phyloP scores from a whole-genome alignment of 805 yeast genomes.

The Geotrichum ghanense region DNA sequence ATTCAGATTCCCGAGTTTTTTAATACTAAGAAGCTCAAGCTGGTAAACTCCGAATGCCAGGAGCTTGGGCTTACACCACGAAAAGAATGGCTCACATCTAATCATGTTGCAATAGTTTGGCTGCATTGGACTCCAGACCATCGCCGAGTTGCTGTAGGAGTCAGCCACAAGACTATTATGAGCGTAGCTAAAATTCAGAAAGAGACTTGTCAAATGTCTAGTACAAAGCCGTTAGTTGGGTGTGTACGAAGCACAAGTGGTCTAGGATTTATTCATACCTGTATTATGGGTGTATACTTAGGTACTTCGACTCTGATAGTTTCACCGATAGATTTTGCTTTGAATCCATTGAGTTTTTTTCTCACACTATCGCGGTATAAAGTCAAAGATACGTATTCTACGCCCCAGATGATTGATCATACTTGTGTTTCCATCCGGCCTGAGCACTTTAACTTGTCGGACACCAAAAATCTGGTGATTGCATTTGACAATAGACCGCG shows the following conservation, averaged over 20 bases:
- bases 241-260: conserved; percentile 80
- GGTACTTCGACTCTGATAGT: conserved; percentile 80
- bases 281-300: conserved; percentile 68
- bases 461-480: conserved; percentile 73
- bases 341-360: conserved; percentile 62
- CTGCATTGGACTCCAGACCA: conserved; percentile 64
- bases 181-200: conserved; percentile 80
- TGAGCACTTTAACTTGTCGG: conserved; percentile 47
- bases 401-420: conserved; percentile 71
- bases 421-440: conserved; percentile 53
- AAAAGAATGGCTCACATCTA: conserved; percentile 24
- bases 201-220: conserved; percentile 78
- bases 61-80: conserved; percentile 17
- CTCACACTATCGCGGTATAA: conserved; percentile 60
- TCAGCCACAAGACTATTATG: conserved; percentile 53
- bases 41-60: conserved; percentile 19
- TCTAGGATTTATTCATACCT: conserved; percentile 80
- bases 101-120: conserved; percentile 50
- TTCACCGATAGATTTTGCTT: conserved; percentile 65
- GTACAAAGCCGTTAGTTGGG: conserved; percentile 65
- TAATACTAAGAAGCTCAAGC: conserved; percentile 52
- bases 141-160: conserved; percentile 41
- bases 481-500: conserved; percentile 69
- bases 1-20: conserved; percentile 39
- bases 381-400: conserved; percentile 76